These are phyloP conservation scores for Colletotrichum brevisporum DNA, from an alignment of 2,329 filamentous ascomycete species.

Conservation along the genomic window DNA sequence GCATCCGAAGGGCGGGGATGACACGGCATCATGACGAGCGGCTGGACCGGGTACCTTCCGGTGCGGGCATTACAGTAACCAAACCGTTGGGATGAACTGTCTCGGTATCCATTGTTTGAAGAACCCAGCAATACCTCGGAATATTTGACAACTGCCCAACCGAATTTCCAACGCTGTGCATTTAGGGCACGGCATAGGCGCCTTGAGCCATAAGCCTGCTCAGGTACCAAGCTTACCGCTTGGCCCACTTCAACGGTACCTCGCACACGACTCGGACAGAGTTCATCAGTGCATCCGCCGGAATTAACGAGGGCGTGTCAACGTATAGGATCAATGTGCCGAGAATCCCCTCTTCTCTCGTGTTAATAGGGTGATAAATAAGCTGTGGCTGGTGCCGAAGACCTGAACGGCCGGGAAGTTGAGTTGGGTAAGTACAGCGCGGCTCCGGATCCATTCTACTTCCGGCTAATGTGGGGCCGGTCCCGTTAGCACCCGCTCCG, in stretches of 20 bases:
- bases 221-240: not conserved
- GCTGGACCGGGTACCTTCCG: slow-evolving; percentile 5
- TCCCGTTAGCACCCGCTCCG: not conserved
- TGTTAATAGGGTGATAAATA: no score
- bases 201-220: no score
- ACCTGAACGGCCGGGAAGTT: not conserved
- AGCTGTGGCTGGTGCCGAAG: not conserved
- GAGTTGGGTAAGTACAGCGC: not conserved
- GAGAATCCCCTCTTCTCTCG: not conserved
- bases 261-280: slow-evolving; percentile 6
- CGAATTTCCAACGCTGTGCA: no score
- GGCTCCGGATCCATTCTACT: not conserved
- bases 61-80: no score
- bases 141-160: no score
- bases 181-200: no score
- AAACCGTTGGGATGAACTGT: no score
- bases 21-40: slow-evolving; percentile 21
- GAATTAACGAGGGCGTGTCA: not conserved
- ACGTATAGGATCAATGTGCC: not conserved
- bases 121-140: no score
- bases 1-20: slow-evolving; percentile 28
- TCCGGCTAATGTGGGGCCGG: not conserved
- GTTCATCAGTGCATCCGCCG: slow-evolving; percentile 2
- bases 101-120: no score
- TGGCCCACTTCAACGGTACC: not conserved